Percentiles rank a stretch among this genome's conserved stretches.
phyloP scores from a whole-genome alignment of 2,329 filamentous ascomycete species.

The Chaetomium sp. region DNA sequence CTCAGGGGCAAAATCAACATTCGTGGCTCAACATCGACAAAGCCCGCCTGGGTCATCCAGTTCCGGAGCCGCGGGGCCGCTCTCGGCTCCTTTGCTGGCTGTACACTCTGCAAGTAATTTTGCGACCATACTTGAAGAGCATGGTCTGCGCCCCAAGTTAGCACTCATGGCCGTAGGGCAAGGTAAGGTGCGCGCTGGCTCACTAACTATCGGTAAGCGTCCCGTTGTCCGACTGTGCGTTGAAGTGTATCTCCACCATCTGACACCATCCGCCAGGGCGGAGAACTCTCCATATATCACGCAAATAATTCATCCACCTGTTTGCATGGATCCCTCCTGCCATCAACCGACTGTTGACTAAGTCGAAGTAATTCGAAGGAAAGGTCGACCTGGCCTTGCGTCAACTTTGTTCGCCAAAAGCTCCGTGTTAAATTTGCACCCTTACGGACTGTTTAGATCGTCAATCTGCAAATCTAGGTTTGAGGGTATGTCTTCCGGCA shows the following conservation, averaged over 20 bases:
- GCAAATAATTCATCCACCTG: constrained; percentile 70
- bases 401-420: constrained; percentile 5
- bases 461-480: constrained; percentile 69
- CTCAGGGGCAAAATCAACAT: constrained; percentile 64
- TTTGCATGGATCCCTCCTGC: constrained; percentile 62
- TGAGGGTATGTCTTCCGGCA: constrained; percentile 54
- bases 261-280: constrained; percentile 79
- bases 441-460: constrained; percentile 60
- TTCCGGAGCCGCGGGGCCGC: constrained; percentile 54
- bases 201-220: constrained; percentile 57
- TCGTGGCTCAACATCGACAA: constrained; percentile 59
- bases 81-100: constrained; percentile 60
- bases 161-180: background rate
- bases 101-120: constrained; percentile 54
- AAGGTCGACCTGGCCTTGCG: constrained; percentile 53
- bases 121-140: constrained; percentile 63
- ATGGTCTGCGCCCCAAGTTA: constrained; percentile 40
- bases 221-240: constrained; percentile 80
- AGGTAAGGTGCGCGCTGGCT: background rate
- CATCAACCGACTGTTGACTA: constrained; percentile 73
- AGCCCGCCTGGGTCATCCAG: constrained; percentile 55
- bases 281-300: constrained; percentile 66
- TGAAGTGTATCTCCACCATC: constrained; percentile 81
- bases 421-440: background rate
- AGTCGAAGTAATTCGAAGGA: constrained; percentile 64